Conservation (phyloP, 805 yeast genomes). For the Kodamaea fukazawae region DNA sequence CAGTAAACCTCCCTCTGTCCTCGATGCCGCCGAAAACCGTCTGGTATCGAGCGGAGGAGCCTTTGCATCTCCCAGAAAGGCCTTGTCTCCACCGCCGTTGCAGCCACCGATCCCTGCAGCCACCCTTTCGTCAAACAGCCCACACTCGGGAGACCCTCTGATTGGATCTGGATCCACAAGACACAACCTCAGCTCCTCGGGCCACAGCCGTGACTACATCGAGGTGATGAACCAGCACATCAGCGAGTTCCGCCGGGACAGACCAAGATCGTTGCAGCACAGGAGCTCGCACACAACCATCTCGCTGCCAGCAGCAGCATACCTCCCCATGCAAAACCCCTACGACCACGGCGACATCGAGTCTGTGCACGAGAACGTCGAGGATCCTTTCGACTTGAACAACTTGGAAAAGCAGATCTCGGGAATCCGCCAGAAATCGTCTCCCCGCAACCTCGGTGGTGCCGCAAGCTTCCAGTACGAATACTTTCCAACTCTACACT, state of each 20-base stretch:
- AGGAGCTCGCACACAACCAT: constrained; percentile 6
- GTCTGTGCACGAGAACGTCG: not conserved
- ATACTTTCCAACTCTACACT: constrained; percentile 15
- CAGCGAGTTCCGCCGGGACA: constrained; percentile 14
- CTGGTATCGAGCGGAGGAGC: constrained; percentile 7
- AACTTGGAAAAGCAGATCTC: constrained; percentile 14
- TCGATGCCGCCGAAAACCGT: not conserved
- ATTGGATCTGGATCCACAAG: constrained; percentile 1
- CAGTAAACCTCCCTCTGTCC: too few relatives aligned
- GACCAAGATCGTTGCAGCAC: constrained; percentile 12
- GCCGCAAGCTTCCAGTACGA: constrained; percentile 5
- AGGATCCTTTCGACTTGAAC: constrained; percentile 1
- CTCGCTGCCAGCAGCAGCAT: constrained; percentile 5
- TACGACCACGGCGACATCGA: not conserved
- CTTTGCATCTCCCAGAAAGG: constrained; percentile 7
- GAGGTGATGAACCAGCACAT: constrained; percentile 10
- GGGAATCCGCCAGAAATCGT: constrained; percentile 3
- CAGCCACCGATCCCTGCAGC: constrained; percentile 4
- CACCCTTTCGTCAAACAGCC: not conserved
- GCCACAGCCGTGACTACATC: constrained; percentile 11
- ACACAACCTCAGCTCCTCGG: constrained; percentile 2
- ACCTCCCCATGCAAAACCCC: constrained; percentile 1
- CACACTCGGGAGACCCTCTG: not conserved
- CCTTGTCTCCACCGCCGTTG: constrained; percentile 3
- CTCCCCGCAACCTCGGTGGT: not conserved